phyloP scores from a whole-genome alignment of 345 rosid genomes.

The Ceriops tagal region DNA sequence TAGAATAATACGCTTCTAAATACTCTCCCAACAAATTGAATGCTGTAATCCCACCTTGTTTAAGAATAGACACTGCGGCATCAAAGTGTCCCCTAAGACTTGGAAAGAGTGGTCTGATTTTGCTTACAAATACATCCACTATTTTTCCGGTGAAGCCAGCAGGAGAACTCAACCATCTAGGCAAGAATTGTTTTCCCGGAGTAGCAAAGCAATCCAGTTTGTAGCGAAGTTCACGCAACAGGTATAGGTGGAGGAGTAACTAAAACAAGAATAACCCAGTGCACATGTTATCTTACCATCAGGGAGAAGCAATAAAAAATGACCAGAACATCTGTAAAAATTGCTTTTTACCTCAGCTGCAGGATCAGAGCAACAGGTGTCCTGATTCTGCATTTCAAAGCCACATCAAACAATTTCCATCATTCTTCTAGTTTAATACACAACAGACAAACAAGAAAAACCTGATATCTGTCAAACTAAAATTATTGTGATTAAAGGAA shows the following conservation, averaged over 20 bases:
- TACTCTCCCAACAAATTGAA: constrained; percentile 10
- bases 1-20: constrained; percentile 12
- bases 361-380: constrained; percentile 57
- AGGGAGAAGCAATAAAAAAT: background rate
- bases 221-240: constrained; percentile 59
- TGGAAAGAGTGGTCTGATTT: constrained; percentile 50
- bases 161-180: constrained; percentile 38
- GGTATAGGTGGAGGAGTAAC: constrained; percentile 66
- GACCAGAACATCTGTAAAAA: background rate
- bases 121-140: constrained; percentile 39
- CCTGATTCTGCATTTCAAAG: constrained; percentile 45
- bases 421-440: background rate
- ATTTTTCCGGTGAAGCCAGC: constrained; percentile 40
- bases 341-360: constrained; percentile 55
- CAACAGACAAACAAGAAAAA: background rate
- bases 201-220: constrained; percentile 60
- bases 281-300: background rate
- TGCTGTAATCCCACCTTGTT: constrained; percentile 46
- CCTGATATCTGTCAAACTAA: too few species aligned
- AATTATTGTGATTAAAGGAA: too few species aligned
- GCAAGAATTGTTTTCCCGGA: constrained; percentile 33
- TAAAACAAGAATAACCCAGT: constrained; percentile 34
- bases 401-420: constrained; percentile 10
- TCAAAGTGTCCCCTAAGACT: constrained; percentile 51
- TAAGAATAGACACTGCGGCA: constrained; percentile 45